Conservation (phyloP, 352 stramenopile species). For the Halophytophthora batemanensis region DNA sequence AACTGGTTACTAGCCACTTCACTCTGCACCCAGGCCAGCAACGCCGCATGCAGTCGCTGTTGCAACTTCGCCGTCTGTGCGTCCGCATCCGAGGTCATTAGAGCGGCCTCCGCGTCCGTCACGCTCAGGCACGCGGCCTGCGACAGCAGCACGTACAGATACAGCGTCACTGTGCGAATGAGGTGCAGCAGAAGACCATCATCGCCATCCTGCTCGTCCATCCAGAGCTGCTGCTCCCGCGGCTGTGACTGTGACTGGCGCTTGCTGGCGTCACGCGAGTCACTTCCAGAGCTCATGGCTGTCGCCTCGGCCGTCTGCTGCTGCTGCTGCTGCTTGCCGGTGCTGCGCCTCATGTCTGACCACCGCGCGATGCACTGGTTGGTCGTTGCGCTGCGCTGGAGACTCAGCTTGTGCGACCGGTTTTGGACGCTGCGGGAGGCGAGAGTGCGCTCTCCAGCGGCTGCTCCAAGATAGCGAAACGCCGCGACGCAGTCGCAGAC, state of each 20-base stretch:
- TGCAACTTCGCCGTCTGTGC: slow-evolving; percentile 23
- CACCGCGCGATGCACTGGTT: too few species aligned
- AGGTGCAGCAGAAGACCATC: slow-evolving; percentile 55
- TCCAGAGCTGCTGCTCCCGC: neutral
- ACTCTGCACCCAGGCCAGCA: slow-evolving; percentile 38
- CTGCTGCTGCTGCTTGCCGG: neutral
- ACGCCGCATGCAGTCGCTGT: slow-evolving; percentile 30
- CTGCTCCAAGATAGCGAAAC: too few species aligned
- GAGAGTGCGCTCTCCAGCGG: too few species aligned
- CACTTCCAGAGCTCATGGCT: too few species aligned
- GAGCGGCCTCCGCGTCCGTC: slow-evolving; percentile 33
- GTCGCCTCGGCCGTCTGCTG: neutral
- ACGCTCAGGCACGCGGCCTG: slow-evolving; percentile 28
- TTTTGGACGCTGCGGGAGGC: too few species aligned
- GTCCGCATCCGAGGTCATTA: slow-evolving; percentile 27
- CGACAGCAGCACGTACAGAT: slow-evolving; percentile 55
- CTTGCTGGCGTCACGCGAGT: too few species aligned
- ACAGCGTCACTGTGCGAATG: slow-evolving; percentile 58
- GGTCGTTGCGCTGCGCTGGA: too few species aligned
- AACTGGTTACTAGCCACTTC: slow-evolving; percentile 63
- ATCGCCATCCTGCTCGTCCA: slow-evolving; percentile 2
- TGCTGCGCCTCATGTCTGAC: neutral
- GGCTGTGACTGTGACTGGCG: too few species aligned
- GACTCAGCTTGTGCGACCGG: too few species aligned
- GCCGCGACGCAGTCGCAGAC: too few species aligned